A percentile compares a stretch with the other conserved stretches of the same genome.
phyloP scores from a whole-genome alignment of 495 filamentous ascomycete species.

The Neurospora sp. region DNA sequence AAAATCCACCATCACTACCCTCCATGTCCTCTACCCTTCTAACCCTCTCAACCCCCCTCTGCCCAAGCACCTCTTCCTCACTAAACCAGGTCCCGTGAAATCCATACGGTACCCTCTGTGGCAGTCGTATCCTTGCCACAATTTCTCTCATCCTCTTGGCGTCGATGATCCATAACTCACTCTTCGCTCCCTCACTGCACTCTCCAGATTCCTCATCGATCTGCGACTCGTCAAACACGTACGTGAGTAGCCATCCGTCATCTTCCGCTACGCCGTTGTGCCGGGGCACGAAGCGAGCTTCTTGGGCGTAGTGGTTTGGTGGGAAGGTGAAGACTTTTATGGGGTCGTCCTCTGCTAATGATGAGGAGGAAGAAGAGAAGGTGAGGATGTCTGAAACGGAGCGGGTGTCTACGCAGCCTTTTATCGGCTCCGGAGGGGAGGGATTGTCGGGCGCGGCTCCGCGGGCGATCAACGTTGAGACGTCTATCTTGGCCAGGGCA shows the following conservation, averaged over 20 bases:
- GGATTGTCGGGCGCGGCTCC: constrained; percentile 15
- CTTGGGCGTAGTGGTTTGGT: constrained; percentile 48
- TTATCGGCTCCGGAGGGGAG: constrained; percentile 8
- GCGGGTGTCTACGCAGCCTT: constrained; percentile 5
- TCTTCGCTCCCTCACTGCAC: constrained; percentile 29
- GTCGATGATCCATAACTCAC: constrained; percentile 58
- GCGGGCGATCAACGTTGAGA: constrained; percentile 33
- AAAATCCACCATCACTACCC: not conserved
- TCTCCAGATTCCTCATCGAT: constrained; percentile 32
- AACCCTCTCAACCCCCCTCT: constrained; percentile 15
- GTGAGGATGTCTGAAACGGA: constrained; percentile 20
- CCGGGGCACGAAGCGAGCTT: constrained; percentile 51
- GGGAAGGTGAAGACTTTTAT: constrained; percentile 50
- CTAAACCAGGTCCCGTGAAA: constrained; percentile 57
- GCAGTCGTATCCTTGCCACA: constrained; percentile 42
- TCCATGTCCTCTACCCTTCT: not conserved
- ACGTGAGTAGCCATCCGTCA: constrained; percentile 51
- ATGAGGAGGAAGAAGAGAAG: constrained; percentile 6
- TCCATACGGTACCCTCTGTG: constrained; percentile 57
- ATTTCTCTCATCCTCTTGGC: constrained; percentile 47
- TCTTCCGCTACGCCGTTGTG: constrained; percentile 31
- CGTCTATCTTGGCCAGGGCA: constrained; percentile 48
- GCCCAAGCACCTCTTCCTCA: constrained; percentile 40
- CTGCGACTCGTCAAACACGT: constrained; percentile 47
- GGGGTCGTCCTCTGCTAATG: constrained; percentile 34